Base-by-base conservation (phyloP, 257 asterid species). In the Ilex asprella region DNA sequence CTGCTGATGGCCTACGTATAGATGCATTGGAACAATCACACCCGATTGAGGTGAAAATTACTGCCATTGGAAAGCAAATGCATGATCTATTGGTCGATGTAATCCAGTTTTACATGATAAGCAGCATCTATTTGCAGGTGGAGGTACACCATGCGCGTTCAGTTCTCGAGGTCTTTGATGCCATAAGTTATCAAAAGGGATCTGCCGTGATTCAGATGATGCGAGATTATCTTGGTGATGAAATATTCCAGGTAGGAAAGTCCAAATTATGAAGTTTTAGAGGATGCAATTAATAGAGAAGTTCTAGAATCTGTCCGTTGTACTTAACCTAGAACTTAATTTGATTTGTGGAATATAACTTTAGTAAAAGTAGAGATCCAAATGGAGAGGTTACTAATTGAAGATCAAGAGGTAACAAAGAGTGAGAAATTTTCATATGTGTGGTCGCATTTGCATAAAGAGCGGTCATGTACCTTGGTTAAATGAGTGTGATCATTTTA, bases 1-100 rank as follows among this genome's bases (percentile, higher is more conserved):
- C 57, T 3, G 55, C 43, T 9, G 67, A 15, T 12, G 81, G 84
- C 21, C 63, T 78, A 57, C 59, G 27, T 14, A 66, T 75, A 70
- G 84, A 78, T 75, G 77, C 74, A 32, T 71, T 78, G 63, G 74
- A 67, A 68, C 71, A 79, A 67, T 79, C 84, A 35, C 84, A 79
- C 67, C 81, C 78, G 49, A 75, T 78, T 14, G 84, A 75, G 84
- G 80, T 71, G 57, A 66, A 47, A 29, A 49, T 49, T 6, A 49
- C 10, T 2, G 1, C n/a, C 14, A 49, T 49, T 3, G 0, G 54
- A 49, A 49, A 49, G 54, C 54, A 49, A 11, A 49, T 49, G 54
- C 16, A 15, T 3, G 6, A 4, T 1, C 3, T 49, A 12, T 15
- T 49, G 54, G 14, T 49, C 16, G 5, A 49, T 49, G 16, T 49